Evolutionary conservation across 495 filamentous ascomycete species (phyloP).

Genomic region (Aspergillus taichungensis): DNA sequence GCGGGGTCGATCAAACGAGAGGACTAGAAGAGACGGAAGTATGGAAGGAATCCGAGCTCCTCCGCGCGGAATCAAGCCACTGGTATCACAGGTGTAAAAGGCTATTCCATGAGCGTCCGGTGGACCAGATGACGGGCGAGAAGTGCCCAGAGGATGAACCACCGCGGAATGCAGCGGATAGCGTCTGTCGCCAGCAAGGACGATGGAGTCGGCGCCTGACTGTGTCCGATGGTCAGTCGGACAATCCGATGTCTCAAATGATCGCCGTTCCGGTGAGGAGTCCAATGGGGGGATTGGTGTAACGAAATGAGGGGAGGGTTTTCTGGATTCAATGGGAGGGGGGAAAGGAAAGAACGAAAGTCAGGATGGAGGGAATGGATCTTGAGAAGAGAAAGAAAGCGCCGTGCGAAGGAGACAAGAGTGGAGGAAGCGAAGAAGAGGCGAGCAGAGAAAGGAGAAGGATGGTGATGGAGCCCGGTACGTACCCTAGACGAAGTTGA

Average conservation of each 20-base stretch:
- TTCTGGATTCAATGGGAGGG: constrained; percentile 2
- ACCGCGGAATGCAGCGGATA: constrained; percentile 5
- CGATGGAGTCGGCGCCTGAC: constrained; percentile 14
- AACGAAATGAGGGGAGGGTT: neutral
- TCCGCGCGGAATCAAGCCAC: constrained; percentile 13
- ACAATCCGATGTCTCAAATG: constrained; percentile 9
- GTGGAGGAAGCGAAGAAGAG: constrained; percentile 2
- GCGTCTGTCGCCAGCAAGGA: constrained; percentile 3
- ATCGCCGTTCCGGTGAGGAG: neutral
- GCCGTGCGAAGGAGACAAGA: constrained; percentile 1
- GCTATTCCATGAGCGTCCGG: constrained; percentile 10
- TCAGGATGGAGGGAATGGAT: neutral
- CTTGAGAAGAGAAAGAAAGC: constrained; percentile 1
- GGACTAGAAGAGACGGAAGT: constrained; percentile 2
- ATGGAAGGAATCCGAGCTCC: constrained; percentile 6
- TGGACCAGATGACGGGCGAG: neutral
- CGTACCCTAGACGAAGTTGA: neutral
- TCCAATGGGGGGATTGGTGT: neutral
- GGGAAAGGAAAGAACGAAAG: constrained; percentile 6
- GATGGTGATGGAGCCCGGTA: neutral
- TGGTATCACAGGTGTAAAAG: constrained; percentile 13
- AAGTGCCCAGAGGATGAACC: constrained; percentile 5
- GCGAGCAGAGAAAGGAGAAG: constrained; percentile 1
- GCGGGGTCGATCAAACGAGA: neutral
- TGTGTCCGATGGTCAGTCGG: constrained; percentile 9